Evolutionary conservation across 2,329 filamentous ascomycete species (phyloP).

Genomic region (Calonectria honghensis): DNA sequence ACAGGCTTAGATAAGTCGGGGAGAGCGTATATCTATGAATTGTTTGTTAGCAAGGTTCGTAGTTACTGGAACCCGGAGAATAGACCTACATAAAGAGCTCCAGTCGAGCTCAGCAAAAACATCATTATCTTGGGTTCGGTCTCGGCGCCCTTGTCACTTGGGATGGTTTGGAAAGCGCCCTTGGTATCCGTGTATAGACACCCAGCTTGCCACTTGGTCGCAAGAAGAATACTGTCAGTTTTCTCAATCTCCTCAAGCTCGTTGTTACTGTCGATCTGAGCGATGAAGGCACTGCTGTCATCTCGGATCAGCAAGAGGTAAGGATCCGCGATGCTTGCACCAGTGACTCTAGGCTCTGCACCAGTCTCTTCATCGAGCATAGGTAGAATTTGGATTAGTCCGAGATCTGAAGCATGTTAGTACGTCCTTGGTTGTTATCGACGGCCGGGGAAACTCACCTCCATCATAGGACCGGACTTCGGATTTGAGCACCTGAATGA

Average conservation of each 20-base stretch:
- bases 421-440: not conserved
- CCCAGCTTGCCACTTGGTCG: constrained; percentile 86
- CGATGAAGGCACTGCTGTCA: constrained; percentile 86
- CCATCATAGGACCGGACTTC: constrained; percentile 94
- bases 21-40: constrained; percentile 82
- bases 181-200: constrained; percentile 85
- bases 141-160: constrained; percentile 63
- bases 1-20: constrained; percentile 82
- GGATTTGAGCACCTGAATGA: constrained; percentile 90
- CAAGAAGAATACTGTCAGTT: constrained; percentile 72
- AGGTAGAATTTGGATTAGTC: constrained; percentile 91
- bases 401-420: constrained; percentile 78
- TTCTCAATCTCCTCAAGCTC: constrained; percentile 90
- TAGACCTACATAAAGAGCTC: constrained; percentile 81
- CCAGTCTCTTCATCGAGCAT: constrained; percentile 94
- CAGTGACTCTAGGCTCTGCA: constrained; percentile 84
- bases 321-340: constrained; percentile 89
- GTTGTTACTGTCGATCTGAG: constrained; percentile 84
- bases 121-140: constrained; percentile 76
- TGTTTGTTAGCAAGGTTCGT: constrained; percentile 36
- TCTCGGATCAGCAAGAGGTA: constrained; percentile 90
- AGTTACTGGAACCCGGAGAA: not conserved
- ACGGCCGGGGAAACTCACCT: constrained; percentile 73
- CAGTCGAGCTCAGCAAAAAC: constrained; percentile 85
- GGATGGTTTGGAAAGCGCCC: constrained; percentile 70